Evolutionary conservation across 139 green algal genomes (phyloP), one percentile per base, ranked within the genome.

Genomic region (Asterochloris sp.): DNA sequence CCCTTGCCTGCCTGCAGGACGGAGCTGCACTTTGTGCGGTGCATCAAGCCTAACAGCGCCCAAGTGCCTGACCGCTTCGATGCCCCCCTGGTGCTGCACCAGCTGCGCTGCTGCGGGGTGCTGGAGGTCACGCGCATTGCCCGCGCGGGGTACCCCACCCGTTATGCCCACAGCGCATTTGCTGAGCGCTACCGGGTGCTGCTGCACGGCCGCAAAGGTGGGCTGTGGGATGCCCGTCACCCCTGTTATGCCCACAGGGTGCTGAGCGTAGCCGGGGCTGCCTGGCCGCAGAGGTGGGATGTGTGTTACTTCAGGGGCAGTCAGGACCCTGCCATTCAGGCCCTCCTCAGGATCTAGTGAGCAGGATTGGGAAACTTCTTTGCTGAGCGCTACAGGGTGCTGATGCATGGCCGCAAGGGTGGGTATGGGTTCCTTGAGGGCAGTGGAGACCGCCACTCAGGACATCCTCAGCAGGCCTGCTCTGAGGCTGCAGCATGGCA

Each of bases 61-160:
- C 90, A 95, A 54, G 74, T 79, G 61, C 88, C 96, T 12, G 82
- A 83, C 64, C 83, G 17, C 1, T 97, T 98, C 84, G 91, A 98
- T 38, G 82, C 85, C 6, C 23, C 76, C 6, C 91, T 96, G 62
- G 89, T 95, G 47, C 90, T 98, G 86, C 92, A 98, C 73, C 96
- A 99, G 89, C 94, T 99, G 80, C 87, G 95, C n/a, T 98, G 95
- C 88, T 97, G 96, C 78, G 96, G 96, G 62, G 96, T 99, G 81
- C 85, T 98, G 74, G 96, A 99, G 87, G 96, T 98, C 17, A 92
- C 97, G 0, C 91, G 96, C 73, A 97, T 99, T 63, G 92, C 91
- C 12, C 91, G 89, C 19, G 95, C 96, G 1, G 96, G 96, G 66
- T 99, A 97, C 90, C 96, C 96, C 74, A 97, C 94, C 14, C 91